phyloP scores from a whole-genome alignment of 352 stramenopile species.

The Pseudoperonospora humuli region DNA sequence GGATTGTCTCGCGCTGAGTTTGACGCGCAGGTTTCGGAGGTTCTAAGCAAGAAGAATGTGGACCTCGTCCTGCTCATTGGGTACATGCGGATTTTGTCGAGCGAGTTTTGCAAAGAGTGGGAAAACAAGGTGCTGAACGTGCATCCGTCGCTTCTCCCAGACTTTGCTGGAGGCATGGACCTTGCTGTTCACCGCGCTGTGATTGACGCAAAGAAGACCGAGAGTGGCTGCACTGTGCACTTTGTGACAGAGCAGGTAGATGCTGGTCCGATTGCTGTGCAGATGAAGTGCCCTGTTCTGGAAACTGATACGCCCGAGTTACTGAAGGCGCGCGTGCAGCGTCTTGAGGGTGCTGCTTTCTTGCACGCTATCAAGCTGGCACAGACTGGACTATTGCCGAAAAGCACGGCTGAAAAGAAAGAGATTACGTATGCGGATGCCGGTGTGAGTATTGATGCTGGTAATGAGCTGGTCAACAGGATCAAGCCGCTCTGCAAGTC shows the following conservation, averaged over 20 bases:
- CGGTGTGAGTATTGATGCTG: constrained; percentile 97
- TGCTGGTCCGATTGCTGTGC: constrained; percentile 95
- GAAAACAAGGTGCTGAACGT: constrained; percentile 97
- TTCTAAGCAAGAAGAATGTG: constrained; percentile 88
- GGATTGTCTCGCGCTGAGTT: constrained; percentile 89
- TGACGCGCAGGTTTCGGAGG: constrained; percentile 91
- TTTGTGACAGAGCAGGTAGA: constrained; percentile 97
- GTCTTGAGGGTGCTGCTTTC: constrained; percentile 93
- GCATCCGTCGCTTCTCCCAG: constrained; percentile 97
- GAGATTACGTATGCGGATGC: constrained; percentile 96
- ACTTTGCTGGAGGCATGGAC: constrained; percentile 99
- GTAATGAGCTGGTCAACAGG: constrained; percentile 92
- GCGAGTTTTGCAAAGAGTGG: constrained; percentile 93
- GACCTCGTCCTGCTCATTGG: constrained; percentile 97
- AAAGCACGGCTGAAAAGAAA: constrained; percentile 59
- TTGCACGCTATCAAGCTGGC: constrained; percentile 75
- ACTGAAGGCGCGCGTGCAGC: constrained; percentile 96
- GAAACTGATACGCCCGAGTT: constrained; percentile 89
- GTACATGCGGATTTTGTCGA: constrained; percentile 99
- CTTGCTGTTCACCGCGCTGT: constrained; percentile 97
- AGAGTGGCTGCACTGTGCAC: constrained; percentile 98
- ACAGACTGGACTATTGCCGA: constrained; percentile 55
- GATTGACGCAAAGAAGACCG: constrained; percentile 91
- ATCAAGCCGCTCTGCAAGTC: constrained; percentile 99
- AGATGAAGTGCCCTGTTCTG: constrained; percentile 91